Percentiles rank a stretch among this genome's conserved stretches.
Conservation (phyloP, 2,329 filamentous ascomycete genomes). For the Aspergillus sp. region DNA sequence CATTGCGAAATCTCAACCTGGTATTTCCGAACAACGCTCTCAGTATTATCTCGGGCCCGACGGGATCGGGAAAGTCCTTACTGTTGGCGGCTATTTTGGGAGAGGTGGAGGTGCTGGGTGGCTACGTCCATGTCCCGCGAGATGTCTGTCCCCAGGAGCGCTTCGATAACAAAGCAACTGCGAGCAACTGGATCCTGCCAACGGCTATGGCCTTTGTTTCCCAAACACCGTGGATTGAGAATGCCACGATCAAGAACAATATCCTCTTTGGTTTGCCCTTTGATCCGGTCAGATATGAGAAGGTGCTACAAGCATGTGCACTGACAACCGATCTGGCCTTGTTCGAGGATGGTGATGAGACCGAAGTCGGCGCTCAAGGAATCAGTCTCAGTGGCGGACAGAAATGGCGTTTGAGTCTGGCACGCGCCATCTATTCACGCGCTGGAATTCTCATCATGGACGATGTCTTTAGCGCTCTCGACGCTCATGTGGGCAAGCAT, state of each 20-base stretch:
- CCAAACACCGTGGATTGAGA: conserved; percentile 81
- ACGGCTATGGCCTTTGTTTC: conserved; percentile 70
- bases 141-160: conserved; percentile 59
- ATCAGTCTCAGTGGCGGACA: conserved; percentile 83
- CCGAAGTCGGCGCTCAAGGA: conserved; percentile 57
- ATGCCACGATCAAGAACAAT: conserved; percentile 73
- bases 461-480: conserved; percentile 77
- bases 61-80: conserved; percentile 74
- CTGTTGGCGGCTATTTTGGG: conserved; percentile 72
- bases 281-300: conserved; percentile 65
- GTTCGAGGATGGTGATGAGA: conserved; percentile 71
- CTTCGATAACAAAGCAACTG: conserved; percentile 42
- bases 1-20: conserved; percentile 64
- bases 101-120: conserved; percentile 68
- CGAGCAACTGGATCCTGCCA: conserved; percentile 67
- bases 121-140: conserved; percentile 59
- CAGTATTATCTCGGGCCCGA: conserved; percentile 73
- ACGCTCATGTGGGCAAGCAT: conserved; percentile 74
- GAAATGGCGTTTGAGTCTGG: conserved; percentile 76
- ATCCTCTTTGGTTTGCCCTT: conserved; percentile 72
- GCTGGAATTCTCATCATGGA: conserved; percentile 74
- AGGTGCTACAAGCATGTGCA: conserved; percentile 70
- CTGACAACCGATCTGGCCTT: conserved; percentile 72
- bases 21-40: conserved; percentile 68
- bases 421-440: conserved; percentile 74